These are phyloP conservation scores for Ilex aquifolium DNA, from an alignment of 257 asterid genomes.

Conservation along the genomic window DNA sequence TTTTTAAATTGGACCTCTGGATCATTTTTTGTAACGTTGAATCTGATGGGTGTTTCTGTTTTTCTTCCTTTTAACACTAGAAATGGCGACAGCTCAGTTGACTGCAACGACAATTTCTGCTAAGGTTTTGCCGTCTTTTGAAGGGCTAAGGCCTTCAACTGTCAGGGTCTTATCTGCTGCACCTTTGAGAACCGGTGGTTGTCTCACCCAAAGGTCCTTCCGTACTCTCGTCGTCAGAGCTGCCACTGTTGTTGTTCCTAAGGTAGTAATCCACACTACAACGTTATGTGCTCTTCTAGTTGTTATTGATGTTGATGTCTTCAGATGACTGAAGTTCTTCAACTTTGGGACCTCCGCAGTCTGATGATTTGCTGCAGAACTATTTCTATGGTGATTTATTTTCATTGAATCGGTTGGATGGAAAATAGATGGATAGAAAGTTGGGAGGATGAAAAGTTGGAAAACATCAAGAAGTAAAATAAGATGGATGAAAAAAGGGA, in stretches of 20 bases:
- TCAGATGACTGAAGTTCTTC: too few relatives aligned
- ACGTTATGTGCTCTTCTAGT: neutral
- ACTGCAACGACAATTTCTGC: constrained; percentile 71
- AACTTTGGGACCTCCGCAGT: too few relatives aligned
- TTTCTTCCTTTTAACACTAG: neutral
- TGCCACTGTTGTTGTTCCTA: constrained; percentile 79
- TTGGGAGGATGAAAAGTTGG: too few relatives aligned
- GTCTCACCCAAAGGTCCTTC: constrained; percentile 28
- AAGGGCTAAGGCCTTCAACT: constrained; percentile 59
- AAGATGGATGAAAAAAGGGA: too few relatives aligned
- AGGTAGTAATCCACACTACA: constrained; percentile 33
- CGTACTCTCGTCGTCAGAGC: constrained; percentile 74
- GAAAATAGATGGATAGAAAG: too few relatives aligned
- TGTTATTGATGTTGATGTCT: neutral
- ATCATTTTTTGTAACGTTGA: too few relatives aligned
- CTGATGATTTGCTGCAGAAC: too few relatives aligned
- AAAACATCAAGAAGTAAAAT: too few relatives aligned
- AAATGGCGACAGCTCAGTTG: constrained; percentile 79
- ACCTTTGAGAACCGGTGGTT: constrained; percentile 27
- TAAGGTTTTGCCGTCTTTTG: constrained; percentile 66
- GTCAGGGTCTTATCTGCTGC: constrained; percentile 41
- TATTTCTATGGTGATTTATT: too few relatives aligned
- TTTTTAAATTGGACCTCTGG: too few relatives aligned
- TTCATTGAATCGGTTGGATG: too few relatives aligned
- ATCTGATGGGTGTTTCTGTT: too few relatives aligned